phyloP scores from a whole-genome alignment of 2,329 filamentous ascomycete genomes.

The Tolypocladium tundrense region DNA sequence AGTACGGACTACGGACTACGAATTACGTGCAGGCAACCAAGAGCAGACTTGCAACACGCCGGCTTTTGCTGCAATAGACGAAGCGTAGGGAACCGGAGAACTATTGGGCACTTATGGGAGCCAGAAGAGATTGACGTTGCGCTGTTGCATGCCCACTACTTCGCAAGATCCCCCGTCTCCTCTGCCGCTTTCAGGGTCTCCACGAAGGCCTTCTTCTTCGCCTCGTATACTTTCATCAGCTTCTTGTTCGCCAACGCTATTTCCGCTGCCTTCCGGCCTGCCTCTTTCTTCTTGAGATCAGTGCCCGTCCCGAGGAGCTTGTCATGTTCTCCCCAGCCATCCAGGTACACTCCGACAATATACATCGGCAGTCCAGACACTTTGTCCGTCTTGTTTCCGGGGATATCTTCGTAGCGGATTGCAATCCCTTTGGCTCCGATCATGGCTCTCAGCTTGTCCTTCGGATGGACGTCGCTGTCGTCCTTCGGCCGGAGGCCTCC shows the following conservation, averaged over 20 bases:
- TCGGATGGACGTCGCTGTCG: conserved; percentile 9
- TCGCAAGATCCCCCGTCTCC: background rate
- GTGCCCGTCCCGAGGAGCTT: conserved; percentile 53
- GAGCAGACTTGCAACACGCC: too few species aligned
- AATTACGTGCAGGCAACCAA: too few species aligned
- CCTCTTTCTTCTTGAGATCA: conserved; percentile 58
- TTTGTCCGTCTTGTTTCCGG: conserved; percentile 41
- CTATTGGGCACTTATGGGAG: background rate
- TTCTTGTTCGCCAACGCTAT: conserved; percentile 57
- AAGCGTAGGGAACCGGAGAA: background rate
- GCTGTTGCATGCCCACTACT: background rate
- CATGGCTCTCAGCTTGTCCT: conserved; percentile 17
- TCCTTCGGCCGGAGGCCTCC: background rate
- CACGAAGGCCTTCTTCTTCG: conserved; percentile 35
- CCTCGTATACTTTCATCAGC: conserved; percentile 39
- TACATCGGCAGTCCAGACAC: conserved; percentile 45
- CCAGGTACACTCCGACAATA: conserved; percentile 53
- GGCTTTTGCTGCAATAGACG: too few species aligned
- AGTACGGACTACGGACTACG: too few species aligned
- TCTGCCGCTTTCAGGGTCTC: conserved; percentile 17
- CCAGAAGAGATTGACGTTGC: background rate
- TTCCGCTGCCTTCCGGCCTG: conserved; percentile 55
- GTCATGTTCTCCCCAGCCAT: conserved; percentile 57
- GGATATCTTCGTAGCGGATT: conserved; percentile 51
- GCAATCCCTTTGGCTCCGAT: conserved; percentile 48